Percentiles rank a stretch among this genome's conserved stretches.
phyloP scores from a whole-genome alignment of 2,329 filamentous ascomycete species.

The Nannizziopsis barbatae region DNA sequence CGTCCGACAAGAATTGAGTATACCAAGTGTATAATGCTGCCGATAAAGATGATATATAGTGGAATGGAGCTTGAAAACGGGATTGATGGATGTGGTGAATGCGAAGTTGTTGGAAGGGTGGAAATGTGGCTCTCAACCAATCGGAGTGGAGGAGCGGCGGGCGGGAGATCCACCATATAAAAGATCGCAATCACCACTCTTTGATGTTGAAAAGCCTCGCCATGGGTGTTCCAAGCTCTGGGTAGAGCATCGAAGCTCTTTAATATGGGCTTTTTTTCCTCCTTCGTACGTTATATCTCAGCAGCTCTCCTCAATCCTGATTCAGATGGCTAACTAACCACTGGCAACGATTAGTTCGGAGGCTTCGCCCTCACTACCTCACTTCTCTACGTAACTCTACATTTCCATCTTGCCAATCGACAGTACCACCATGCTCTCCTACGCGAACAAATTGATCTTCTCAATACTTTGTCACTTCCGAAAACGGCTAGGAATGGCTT shows the following conservation, averaged over 20 bases:
- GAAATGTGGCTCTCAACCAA: slow-evolving; percentile 8
- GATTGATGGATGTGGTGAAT: not conserved
- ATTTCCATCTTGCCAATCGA: slow-evolving; percentile 60
- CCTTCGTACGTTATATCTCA: slow-evolving; percentile 51
- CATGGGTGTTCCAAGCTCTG: not conserved
- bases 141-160: slow-evolving; percentile 6
- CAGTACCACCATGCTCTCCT: slow-evolving; percentile 35
- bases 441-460: slow-evolving; percentile 33
- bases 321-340: no score
- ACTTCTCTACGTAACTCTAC: slow-evolving; percentile 58
- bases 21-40: not conserved
- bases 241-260: not conserved
- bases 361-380: slow-evolving; percentile 66
- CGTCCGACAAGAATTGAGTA: no score
- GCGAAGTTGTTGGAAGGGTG: not conserved
- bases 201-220: not conserved
- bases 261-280: slow-evolving; percentile 60
- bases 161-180: not conserved
- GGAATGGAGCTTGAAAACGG: not conserved
- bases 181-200: not conserved
- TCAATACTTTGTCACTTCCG: slow-evolving; percentile 31
- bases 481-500: slow-evolving; percentile 2
- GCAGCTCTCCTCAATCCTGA: not conserved
- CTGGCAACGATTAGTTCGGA: slow-evolving; percentile 46
- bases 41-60: not conserved